Evolutionary conservation across 345 rosid species (phyloP), one percentile per base, ranked within the genome.

Genomic region (Pseudoturritis turrita): DNA sequence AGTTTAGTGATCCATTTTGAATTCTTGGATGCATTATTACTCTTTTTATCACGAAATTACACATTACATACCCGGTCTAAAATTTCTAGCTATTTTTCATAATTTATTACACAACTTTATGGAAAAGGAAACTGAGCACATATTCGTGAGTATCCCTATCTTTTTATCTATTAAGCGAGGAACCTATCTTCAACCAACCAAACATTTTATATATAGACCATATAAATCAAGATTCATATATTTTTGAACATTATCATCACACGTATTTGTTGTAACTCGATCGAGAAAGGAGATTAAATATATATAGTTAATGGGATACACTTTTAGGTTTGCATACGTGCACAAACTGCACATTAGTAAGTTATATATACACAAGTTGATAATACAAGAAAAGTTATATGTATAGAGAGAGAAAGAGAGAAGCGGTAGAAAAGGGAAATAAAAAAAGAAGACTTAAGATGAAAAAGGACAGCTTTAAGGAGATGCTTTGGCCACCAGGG

Each of bases 401-500:
- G n/a, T n/a, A n/a, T 36, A 58, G 61, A 66, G 39, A 59, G 68
- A 66, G 73, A 51, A 17, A 67, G 67, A 58, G 52, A 29, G 45
- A 40, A 50, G 45, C n/a, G 41, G 50, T 45, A 56, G 49, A 29
- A 65, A 25, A 65, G 17, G 52, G 25, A 46, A 55, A 47, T 5
- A 61, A 61, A 60, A 39, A 47, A 29, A 47, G 57, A 52, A 26
- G 53, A 40, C 9, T 50, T 60, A 50, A 71, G 63, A 75, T 40
- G 76, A 76, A 71, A 71, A 71, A 70, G 71, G 80, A 70, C 76
- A 70, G 80, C 67, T 70, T 76, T 70, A 76, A 62, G 75, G 74
- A 76, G 71, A 70, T 76, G 80, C 80, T 70, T 76, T 76, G 75
- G 75, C 75, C 71, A 70, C 75, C 75, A 70, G 75, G 22, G 70